Base-by-base conservation (phyloP, 208 protist species). In the Angomonas ambiguus region DNA sequence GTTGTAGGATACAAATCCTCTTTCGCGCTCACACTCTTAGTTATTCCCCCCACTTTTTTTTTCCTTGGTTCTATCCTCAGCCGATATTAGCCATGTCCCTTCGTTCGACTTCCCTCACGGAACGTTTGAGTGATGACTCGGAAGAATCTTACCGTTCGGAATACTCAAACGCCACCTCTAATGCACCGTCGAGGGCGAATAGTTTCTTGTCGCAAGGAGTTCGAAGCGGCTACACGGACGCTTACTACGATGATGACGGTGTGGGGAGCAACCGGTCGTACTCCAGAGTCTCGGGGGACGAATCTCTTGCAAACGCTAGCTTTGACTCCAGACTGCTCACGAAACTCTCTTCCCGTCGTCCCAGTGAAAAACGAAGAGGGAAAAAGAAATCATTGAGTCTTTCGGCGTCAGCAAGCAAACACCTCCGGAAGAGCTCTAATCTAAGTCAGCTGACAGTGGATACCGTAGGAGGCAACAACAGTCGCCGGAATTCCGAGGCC, bases 61-160 rank as follows among this genome's bases (percentile, higher is more conserved):
- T 41, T 41, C 35, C 13, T 13, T 41, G 8, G 8, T 41, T 41
- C 13, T 18, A 5, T 41, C 35, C 35, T n/a, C n/a, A n/a, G n/a
- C n/a, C n/a, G n/a, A n/a, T n/a, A n/a, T n/a, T n/a, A n/a, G n/a
- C n/a, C 13, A 53, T 53, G 45, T 53, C 45, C 45, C 10, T 13
- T 5, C 10, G 45, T 8, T 53, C 45, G 24, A 5, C 8, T 41
- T 53, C 45, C 24, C 24, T 53, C 45, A 27, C 45, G 20, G 20
- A 53, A n/a, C 20, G 45, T n/a, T 53, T 13, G 35, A 53, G 45
- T 53, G 45, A 53, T 24, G 45, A 53, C 45, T 53, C 45, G 18
- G 45, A 53, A 8, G 45, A 53, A 5, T 53, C 45, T 24, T 53
- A 53, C 4, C 4, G 4, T 8, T 53, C 45, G 3, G 45, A 53